These are phyloP conservation scores for Aspergillus egyptiacus DNA, from an alignment of 495 filamentous ascomycete genomes.

Conservation along the genomic window DNA sequence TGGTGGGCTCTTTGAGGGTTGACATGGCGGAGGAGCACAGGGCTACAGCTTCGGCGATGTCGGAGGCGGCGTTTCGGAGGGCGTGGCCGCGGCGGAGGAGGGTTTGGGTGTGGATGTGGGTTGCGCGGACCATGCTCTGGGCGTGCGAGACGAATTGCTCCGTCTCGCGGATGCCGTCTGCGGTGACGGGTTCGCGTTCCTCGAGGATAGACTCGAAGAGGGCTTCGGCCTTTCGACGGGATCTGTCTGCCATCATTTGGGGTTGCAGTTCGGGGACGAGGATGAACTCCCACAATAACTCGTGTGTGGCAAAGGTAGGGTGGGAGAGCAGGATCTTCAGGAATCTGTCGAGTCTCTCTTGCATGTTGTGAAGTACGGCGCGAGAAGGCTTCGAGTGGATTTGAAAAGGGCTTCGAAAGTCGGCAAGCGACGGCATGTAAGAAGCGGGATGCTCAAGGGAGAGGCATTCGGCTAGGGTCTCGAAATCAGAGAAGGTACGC, in stretches of 20 bases:
- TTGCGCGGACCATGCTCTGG: constrained; percentile 75
- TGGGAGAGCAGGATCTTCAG: constrained; percentile 79
- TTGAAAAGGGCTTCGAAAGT: constrained; percentile 82
- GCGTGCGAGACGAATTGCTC: constrained; percentile 89
- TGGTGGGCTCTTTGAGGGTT: constrained; percentile 40
- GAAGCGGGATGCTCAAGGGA: constrained; percentile 89
- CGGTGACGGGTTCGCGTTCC: constrained; percentile 67
- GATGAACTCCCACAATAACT: constrained; percentile 99
- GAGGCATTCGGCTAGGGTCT: constrained; percentile 82
- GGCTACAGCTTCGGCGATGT: constrained; percentile 62
- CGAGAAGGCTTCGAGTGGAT: constrained; percentile 87
- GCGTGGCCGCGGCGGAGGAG: constrained; percentile 54
- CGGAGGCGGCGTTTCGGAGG: constrained; percentile 38
- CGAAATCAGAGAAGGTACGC: constrained; percentile 85
- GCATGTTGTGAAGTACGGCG: constrained; percentile 78
- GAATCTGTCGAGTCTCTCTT: constrained; percentile 80
- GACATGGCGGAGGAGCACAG: constrained; percentile 52
- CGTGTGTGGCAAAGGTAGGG: constrained; percentile 91
- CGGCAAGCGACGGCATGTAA: constrained; percentile 77
- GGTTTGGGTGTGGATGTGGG: constrained; percentile 74
- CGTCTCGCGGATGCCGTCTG: constrained; percentile 78
- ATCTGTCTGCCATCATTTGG: constrained; percentile 83
- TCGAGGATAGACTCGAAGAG: constrained; percentile 79
- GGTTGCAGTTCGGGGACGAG: constrained; percentile 90
- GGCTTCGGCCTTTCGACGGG: constrained; percentile 74